Conservation (phyloP, 257 asterid species). For the Solanum ossicruentum region DNA sequence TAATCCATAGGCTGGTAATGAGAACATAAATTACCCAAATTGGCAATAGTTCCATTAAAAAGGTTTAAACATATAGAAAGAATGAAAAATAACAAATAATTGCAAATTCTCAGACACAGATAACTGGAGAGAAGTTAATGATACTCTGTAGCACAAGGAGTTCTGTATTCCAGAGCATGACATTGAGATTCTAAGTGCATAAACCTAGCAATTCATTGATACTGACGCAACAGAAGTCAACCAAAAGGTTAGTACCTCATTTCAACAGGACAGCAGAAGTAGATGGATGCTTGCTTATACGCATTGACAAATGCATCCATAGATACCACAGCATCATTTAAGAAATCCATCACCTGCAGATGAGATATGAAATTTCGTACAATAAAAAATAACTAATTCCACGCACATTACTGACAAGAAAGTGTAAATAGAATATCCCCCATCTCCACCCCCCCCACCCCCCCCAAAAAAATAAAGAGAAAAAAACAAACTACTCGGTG, state of each 20-base stretch:
- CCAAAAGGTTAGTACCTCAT: slow-evolving; percentile 37
- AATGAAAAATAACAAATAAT: neutral
- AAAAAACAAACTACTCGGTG: neutral
- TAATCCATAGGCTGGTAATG: neutral
- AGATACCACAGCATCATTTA: slow-evolving; percentile 81
- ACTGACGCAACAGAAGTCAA: neutral
- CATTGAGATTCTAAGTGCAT: neutral
- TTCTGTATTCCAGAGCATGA: neutral
- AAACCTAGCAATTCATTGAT: neutral
- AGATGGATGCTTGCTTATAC: slow-evolving; percentile 62
- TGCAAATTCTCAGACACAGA: neutral
- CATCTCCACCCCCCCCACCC: neutral
- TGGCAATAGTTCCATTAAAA: neutral
- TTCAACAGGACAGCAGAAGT: slow-evolving; percentile 64
- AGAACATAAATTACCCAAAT: neutral
- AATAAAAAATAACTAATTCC: neutral
- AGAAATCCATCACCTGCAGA: slow-evolving; percentile 90
- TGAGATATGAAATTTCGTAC: neutral
- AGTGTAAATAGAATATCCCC: neutral
- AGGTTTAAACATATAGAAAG: neutral
- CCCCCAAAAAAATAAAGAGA: no score
- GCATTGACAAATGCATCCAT: slow-evolving; percentile 76
- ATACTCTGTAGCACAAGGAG: neutral
- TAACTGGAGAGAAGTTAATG: neutral
- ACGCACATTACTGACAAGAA: neutral